Percentiles rank a stretch among this genome's conserved stretches.
These are phyloP conservation scores for Pseudozyma sp. DNA, from an alignment of 1,284 basidiomycete genomes.

Conservation along the genomic window DNA sequence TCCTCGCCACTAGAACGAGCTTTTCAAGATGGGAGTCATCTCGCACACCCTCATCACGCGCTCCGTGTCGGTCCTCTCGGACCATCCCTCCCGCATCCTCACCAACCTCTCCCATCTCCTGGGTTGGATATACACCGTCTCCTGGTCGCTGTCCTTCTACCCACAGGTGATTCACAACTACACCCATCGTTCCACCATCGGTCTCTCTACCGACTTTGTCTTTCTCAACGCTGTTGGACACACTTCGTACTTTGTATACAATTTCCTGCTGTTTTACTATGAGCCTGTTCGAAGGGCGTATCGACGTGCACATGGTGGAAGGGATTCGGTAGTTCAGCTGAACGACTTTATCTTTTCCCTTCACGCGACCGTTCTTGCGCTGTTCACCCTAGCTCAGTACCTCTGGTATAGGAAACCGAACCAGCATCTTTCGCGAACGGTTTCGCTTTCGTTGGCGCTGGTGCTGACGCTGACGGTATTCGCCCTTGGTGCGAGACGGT, in stretches of 20 bases:
- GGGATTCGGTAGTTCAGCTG: conserved; percentile 49
- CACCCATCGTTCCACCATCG: conserved; percentile 26
- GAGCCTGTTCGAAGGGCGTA: conserved; percentile 50
- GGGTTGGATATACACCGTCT: conserved; percentile 60
- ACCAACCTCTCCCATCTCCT: conserved; percentile 43
- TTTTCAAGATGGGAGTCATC: background rate
- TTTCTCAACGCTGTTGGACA: conserved; percentile 59
- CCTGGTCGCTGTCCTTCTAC: conserved; percentile 65
- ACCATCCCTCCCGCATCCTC: background rate
- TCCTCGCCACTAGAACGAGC: too few species aligned
- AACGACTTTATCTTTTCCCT: conserved; percentile 57
- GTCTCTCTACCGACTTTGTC: conserved; percentile 60
- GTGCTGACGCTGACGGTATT: conserved; percentile 14
- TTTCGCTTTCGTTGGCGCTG: conserved; percentile 12
- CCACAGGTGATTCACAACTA: conserved; percentile 60
- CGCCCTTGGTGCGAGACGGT: conserved; percentile 8
- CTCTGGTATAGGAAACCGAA: background rate
- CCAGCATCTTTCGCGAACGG: conserved; percentile 12
- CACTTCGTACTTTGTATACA: conserved; percentile 52
- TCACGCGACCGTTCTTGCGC: conserved; percentile 44
- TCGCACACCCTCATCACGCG: conserved; percentile 9
- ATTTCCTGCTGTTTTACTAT: conserved; percentile 41
- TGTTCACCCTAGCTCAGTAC: conserved; percentile 24
- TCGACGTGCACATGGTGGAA: conserved; percentile 35
- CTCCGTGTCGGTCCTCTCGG: too few species aligned